Conservation (phyloP, 257 asterid genomes). For the Parsonsia alboflavescens region DNA sequence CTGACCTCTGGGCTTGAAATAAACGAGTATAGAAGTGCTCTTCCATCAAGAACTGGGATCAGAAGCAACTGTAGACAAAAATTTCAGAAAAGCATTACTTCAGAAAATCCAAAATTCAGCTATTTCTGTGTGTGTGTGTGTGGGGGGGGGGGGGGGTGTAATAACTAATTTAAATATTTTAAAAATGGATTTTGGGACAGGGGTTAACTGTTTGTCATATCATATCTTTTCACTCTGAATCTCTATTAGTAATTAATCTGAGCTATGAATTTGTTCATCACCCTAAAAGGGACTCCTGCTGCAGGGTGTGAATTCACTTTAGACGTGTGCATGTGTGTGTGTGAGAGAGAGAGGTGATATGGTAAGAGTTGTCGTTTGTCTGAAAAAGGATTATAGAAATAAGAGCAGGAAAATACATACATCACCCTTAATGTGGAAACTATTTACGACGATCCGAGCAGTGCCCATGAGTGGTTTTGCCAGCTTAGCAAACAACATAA, state of each 20-base stretch:
- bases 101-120: background rate
- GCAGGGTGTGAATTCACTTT: background rate
- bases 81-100: background rate
- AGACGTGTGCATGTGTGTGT: background rate
- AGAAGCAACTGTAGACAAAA: conserved; percentile 57
- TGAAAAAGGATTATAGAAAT: background rate
- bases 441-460: conserved; percentile 82
- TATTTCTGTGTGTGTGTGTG: too few species aligned
- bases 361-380: background rate
- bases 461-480: conserved; percentile 89
- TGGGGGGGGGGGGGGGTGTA: background rate
- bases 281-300: background rate
- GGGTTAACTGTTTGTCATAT: background rate
- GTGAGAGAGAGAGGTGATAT: background rate
- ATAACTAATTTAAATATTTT: background rate
- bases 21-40: conserved; percentile 74
- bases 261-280: background rate
- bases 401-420: conserved; percentile 42
- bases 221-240: background rate
- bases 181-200: background rate
- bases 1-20: conserved; percentile 86
- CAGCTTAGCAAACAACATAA: conserved; percentile 81
- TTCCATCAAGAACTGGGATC: conserved; percentile 89
- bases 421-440: conserved; percentile 93
- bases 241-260: background rate